Conservation (phyloP, 164 flowering plant species). For the Vitis labrusca region DNA sequence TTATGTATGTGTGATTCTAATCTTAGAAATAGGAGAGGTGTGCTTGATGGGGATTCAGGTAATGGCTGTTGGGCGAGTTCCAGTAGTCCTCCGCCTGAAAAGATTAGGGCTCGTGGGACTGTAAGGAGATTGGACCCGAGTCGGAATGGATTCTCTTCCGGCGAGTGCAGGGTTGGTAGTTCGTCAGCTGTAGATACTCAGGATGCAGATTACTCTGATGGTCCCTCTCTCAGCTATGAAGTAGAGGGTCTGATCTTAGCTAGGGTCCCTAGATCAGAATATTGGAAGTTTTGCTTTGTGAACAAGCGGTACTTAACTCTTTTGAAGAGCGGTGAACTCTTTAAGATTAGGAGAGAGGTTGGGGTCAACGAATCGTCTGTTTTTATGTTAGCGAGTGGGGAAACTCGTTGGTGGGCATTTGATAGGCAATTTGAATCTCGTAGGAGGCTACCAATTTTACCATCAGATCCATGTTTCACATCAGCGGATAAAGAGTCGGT, state of each 20-base stretch:
- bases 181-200: slow-evolving; percentile 51
- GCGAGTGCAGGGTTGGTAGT: slow-evolving; percentile 13
- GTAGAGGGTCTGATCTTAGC: slow-evolving; percentile 62
- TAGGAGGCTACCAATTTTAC: slow-evolving; percentile 56
- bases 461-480: slow-evolving; percentile 51
- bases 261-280: slow-evolving; percentile 55
- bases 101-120: slow-evolving; percentile 10
- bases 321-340: slow-evolving; percentile 53
- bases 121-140: neutral
- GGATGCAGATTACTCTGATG: slow-evolving; percentile 77
- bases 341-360: slow-evolving; percentile 44
- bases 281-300: slow-evolving; percentile 46
- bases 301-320: slow-evolving; percentile 46
- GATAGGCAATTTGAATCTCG: slow-evolving; percentile 43
- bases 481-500: slow-evolving; percentile 74
- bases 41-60: neutral
- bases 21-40: neutral
- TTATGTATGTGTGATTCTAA: neutral
- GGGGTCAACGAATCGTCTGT: slow-evolving; percentile 58
- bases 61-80: neutral
- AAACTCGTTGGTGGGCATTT: slow-evolving; percentile 59
- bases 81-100: slow-evolving; percentile 5
- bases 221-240: slow-evolving; percentile 57
- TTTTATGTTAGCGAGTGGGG: slow-evolving; percentile 63
- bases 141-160: slow-evolving; percentile 5